A percentile compares a stretch with the other conserved stretches of the same genome.
These are phyloP conservation scores for Pistacia atlantica DNA, from an alignment of 345 rosid genomes.

Conservation along the genomic window DNA sequence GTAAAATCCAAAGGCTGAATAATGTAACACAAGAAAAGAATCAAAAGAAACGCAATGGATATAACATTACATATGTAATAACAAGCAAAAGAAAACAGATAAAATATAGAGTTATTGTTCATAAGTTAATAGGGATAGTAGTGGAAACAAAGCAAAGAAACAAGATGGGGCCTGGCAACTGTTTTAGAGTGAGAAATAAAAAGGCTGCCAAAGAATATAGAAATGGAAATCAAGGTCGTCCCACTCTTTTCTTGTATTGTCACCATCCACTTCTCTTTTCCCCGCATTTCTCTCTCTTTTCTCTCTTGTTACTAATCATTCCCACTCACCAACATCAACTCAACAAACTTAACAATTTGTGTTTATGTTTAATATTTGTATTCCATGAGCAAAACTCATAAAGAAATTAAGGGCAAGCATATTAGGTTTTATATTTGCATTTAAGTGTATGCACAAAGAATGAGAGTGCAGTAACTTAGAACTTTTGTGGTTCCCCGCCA, in stretches of 20 bases:
- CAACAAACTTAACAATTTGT: too few relatives aligned
- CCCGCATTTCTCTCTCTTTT: slow-evolving; percentile 37
- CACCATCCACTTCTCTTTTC: slow-evolving; percentile 39
- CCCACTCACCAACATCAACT: too few relatives aligned
- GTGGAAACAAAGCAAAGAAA: neutral
- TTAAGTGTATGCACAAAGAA: too few relatives aligned
- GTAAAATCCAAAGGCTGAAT: slow-evolving; percentile 1
- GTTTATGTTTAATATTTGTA: too few relatives aligned
- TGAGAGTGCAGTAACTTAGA: too few relatives aligned
- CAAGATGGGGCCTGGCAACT: slow-evolving; percentile 26
- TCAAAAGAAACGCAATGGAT: neutral
- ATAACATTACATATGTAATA: neutral
- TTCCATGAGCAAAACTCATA: too few relatives aligned
- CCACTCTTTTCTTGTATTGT: slow-evolving; percentile 36
- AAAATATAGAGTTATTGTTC: neutral
- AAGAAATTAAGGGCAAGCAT: too few relatives aligned
- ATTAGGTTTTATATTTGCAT: too few relatives aligned
- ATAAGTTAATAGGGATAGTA: slow-evolving; percentile 2
- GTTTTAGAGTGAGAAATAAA: neutral
- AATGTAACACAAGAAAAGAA: neutral
- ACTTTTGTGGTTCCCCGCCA: slow-evolving; percentile 27
- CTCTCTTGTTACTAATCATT: neutral
- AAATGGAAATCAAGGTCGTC: slow-evolving; percentile 39
- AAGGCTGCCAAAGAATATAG: slow-evolving; percentile 43
- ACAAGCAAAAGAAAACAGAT: slow-evolving; percentile 28